These are phyloP conservation scores for Capsella bursapastoris DNA, from an alignment of 345 rosid genomes.

Conservation along the genomic window DNA sequence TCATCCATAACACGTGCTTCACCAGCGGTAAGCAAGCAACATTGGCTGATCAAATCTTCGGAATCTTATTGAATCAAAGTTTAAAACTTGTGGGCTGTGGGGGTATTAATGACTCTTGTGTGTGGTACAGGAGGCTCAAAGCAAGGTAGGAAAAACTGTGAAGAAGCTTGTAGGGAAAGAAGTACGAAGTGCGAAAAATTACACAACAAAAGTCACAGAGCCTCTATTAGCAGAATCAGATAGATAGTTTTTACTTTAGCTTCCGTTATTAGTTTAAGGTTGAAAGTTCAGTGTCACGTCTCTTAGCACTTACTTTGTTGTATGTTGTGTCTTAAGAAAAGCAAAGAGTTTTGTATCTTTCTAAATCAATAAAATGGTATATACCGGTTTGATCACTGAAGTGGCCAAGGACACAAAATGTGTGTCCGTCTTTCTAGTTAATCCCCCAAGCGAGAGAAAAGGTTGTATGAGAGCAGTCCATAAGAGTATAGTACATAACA, in stretches of 20 bases:
- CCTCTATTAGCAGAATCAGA: slow-evolving; percentile 40
- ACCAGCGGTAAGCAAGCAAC: slow-evolving; percentile 41
- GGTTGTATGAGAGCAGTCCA: too few species aligned
- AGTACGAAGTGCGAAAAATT: slow-evolving; percentile 21
- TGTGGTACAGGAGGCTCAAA: slow-evolving; percentile 46
- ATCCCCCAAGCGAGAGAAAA: too few species aligned
- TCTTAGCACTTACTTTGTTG: slow-evolving; percentile 34
- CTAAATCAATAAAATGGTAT: neutral
- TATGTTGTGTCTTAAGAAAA: slow-evolving; percentile 13
- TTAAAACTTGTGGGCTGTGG: neutral
- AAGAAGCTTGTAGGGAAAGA: slow-evolving; percentile 43
- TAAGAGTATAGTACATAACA: too few species aligned
- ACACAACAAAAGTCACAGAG: slow-evolving; percentile 29
- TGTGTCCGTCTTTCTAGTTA: too few species aligned
- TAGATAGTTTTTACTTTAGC: slow-evolving; percentile 24
- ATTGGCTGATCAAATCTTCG: slow-evolving; percentile 2
- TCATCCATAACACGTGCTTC: slow-evolving; percentile 59
- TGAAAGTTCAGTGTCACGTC: slow-evolving; percentile 1
- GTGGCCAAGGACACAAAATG: neutral
- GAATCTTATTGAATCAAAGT: neutral
- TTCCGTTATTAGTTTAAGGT: slow-evolving; percentile 9
- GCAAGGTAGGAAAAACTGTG: slow-evolving; percentile 44
- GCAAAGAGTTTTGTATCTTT: neutral
- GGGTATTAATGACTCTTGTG: neutral
- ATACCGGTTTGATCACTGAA: neutral